Conservation (phyloP, 148 eudicot species). For the Arbutus unedo region DNA sequence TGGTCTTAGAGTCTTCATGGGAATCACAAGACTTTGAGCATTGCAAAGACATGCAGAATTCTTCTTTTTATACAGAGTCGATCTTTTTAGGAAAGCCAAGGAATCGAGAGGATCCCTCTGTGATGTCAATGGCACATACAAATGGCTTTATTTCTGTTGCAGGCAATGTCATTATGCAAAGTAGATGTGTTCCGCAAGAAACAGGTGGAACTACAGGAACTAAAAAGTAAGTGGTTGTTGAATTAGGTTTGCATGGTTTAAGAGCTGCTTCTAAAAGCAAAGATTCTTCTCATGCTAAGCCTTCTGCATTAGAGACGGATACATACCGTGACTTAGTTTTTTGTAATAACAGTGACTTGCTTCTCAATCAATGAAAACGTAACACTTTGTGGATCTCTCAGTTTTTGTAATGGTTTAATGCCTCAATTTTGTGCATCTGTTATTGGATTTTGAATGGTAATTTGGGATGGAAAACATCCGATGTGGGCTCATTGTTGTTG, state of each 20-base stretch:
- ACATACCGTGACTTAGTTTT: slow-evolving; percentile 13
- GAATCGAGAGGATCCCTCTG: slow-evolving; percentile 50
- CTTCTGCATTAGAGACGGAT: slow-evolving; percentile 59
- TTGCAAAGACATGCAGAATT: slow-evolving; percentile 43
- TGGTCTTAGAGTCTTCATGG: slow-evolving; percentile 54
- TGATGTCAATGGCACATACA: slow-evolving; percentile 33
- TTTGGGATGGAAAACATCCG: no score
- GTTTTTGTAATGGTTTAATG: no score
- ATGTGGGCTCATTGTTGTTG: no score
- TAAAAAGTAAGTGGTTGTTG: slow-evolving; percentile 50
- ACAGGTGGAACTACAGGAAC: slow-evolving; percentile 40
- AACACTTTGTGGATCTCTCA: no score
- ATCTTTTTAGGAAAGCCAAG: slow-evolving; percentile 42
- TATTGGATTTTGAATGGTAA: no score
- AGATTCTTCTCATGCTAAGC: slow-evolving; percentile 47
- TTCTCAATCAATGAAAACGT: no score
- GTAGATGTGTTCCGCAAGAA: slow-evolving; percentile 37
- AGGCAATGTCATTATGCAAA: slow-evolving; percentile 41
- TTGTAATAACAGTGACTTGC: no score
- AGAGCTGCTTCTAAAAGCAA: slow-evolving; percentile 54
- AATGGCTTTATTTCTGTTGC: slow-evolving; percentile 42
- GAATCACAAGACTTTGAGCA: slow-evolving; percentile 60
- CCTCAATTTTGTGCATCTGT: no score
- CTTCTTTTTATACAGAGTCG: slow-evolving; percentile 39
- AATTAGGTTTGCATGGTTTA: slow-evolving; percentile 51